A percentile compares a stretch with the other conserved stretches of the same genome.
phyloP scores from a whole-genome alignment of 2,329 filamentous ascomycete genomes.

The Trichoderma oligosporum region DNA sequence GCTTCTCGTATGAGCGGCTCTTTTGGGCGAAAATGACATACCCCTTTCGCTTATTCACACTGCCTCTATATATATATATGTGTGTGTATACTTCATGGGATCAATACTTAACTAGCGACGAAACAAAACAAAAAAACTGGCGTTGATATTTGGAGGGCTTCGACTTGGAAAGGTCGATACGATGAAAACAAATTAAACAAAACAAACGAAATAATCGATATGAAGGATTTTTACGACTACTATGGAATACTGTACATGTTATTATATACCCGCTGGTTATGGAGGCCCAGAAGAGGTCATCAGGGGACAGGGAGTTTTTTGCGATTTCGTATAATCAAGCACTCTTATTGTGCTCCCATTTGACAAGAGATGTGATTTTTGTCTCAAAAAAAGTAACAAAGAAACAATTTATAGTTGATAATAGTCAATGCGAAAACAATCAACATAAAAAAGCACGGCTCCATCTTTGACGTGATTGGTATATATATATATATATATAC shows the following conservation, averaged over 20 bases:
- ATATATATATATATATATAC: no score
- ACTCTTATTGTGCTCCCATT: no score
- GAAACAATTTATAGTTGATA: no score
- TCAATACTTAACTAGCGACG: background rate
- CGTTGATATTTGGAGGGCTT: background rate
- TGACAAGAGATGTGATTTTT: no score
- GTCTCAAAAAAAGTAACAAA: no score
- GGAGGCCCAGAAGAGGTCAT: background rate
- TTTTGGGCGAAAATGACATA: slow-evolving; percentile 30
- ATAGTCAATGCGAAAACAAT: no score
- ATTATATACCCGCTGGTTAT: background rate
- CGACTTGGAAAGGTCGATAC: background rate
- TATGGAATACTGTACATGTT: background rate
- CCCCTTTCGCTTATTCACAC: background rate
- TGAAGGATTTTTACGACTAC: background rate
- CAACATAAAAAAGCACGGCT: no score
- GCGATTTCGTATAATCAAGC: no score
- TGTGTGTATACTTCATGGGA: background rate
- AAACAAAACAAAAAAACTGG: background rate
- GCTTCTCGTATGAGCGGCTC: slow-evolving; percentile 33
- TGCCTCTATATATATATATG: background rate
- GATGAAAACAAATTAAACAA: background rate
- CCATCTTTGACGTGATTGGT: no score
- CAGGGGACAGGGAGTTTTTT: background rate
- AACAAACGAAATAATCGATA: background rate